Evolutionary conservation across 495 filamentous ascomycete species (phyloP).

Genomic region (Rostrohypoxylon terebratum): DNA sequence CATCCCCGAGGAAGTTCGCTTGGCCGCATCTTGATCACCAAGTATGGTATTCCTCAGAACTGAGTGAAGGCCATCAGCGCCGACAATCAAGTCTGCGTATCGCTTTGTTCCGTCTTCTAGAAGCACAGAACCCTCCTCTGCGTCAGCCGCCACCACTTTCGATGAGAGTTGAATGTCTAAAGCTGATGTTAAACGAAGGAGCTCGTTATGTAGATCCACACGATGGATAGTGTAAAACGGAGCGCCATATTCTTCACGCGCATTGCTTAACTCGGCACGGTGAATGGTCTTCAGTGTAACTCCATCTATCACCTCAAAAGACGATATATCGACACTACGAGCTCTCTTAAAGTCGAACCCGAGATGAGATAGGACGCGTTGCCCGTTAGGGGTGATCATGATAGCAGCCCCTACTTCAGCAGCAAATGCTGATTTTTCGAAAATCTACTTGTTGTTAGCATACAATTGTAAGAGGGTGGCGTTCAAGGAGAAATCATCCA

Average conservation of each 20-base stretch:
- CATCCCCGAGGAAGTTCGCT: conserved; percentile 46
- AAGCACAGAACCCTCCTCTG: conserved; percentile 52
- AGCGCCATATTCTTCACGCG: conserved; percentile 14
- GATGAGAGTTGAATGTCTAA: conserved; percentile 17
- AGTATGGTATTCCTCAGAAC: conserved; percentile 43
- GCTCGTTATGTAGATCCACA: conserved; percentile 30
- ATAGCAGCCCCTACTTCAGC: conserved; percentile 69
- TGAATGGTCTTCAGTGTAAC: conserved; percentile 10
- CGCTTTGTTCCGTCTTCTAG: conserved; percentile 53
- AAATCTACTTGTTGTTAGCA: conserved; percentile 46
- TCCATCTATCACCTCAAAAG: conserved; percentile 26
- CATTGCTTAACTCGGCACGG: conserved; percentile 15
- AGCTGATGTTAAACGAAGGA: conserved; percentile 14
- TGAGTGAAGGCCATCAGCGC: conserved; percentile 63
- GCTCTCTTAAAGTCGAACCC: conserved; percentile 49
- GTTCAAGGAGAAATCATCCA: background rate
- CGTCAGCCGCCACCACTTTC: conserved; percentile 40
- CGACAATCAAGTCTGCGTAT: conserved; percentile 59
- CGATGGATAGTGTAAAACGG: conserved; percentile 28
- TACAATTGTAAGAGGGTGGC: background rate
- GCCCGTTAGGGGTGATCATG: conserved; percentile 66
- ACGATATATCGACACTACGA: conserved; percentile 25
- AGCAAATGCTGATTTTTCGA: conserved; percentile 64
- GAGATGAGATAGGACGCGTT: conserved; percentile 57
- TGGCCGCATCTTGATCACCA: conserved; percentile 35